These are phyloP conservation scores for Xylariaceae sp. DNA, from an alignment of 2,329 filamentous ascomycete genomes.

Conservation along the genomic window DNA sequence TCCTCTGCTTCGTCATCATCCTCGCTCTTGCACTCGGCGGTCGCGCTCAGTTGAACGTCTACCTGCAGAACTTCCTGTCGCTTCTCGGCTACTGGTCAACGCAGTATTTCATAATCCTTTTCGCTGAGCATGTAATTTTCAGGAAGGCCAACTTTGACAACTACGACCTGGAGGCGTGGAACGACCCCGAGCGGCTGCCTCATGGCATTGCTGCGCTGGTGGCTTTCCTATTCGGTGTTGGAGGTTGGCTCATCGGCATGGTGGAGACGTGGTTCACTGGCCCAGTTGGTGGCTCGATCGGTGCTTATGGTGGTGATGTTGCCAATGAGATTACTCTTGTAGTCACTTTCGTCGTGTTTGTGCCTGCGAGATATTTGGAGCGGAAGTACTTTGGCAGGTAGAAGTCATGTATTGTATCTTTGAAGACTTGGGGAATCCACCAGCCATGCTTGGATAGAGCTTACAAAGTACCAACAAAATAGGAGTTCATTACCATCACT, in stretches of 20 bases:
- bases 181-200: conserved; percentile 42
- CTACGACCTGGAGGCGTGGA: conserved; percentile 50
- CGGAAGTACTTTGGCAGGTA: conserved; percentile 43
- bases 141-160: conserved; percentile 39
- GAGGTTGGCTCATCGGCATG: conserved; percentile 53
- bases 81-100: conserved; percentile 52
- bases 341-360: conserved; percentile 45
- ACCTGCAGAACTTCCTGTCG: conserved; percentile 46
- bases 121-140: conserved; percentile 48
- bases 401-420: too few species aligned
- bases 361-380: conserved; percentile 50
- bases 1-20: conserved; percentile 44
- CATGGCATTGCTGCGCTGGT: conserved; percentile 41
- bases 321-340: conserved; percentile 52
- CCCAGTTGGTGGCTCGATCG: conserved; percentile 42
- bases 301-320: conserved; percentile 45
- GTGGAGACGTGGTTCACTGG: conserved; percentile 55
- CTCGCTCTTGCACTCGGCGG: conserved; percentile 44
- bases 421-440: too few species aligned
- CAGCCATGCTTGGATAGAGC: too few species aligned
- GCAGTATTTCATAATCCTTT: conserved; percentile 46
- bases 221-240: conserved; percentile 44
- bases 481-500: too few species aligned
- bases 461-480: too few species aligned
- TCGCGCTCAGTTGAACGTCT: conserved; percentile 40